Evolutionary conservation across 2,329 filamentous ascomycete species (phyloP).

Genomic region (Anthostomella pinea): DNA sequence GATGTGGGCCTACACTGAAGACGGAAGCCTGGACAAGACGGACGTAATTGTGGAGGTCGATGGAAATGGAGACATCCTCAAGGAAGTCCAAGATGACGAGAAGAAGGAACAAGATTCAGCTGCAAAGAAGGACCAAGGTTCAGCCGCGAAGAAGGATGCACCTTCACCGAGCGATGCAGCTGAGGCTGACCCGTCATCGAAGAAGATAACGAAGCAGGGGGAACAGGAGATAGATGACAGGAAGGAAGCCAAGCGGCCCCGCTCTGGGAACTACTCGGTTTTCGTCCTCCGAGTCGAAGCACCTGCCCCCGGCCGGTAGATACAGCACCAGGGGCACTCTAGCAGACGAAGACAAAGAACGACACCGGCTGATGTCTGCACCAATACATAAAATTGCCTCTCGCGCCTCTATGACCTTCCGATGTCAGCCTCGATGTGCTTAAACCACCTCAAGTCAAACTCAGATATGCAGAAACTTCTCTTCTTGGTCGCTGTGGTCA

Average conservation of each 20-base stretch:
- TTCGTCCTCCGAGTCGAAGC: conserved; percentile 32
- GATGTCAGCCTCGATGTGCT: too few species aligned
- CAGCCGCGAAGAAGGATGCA: conserved; percentile 5
- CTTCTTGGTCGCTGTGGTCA: too few species aligned
- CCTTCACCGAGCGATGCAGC: conserved; percentile 1
- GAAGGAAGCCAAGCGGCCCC: conserved; percentile 7
- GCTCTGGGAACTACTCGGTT: conserved; percentile 16
- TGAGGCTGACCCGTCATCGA: conserved; percentile 21
- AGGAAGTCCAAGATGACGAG: conserved; percentile 37
- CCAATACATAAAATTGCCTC: too few species aligned
- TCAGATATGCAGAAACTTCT: too few species aligned
- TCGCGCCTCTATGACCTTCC: too few species aligned
- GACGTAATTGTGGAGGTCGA: conserved; percentile 57
- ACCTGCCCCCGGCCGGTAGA: conserved; percentile 14
- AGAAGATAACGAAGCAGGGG: conserved; percentile 18
- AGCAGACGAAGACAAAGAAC: too few species aligned
- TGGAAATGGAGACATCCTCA: conserved; percentile 43
- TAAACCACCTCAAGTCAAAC: too few species aligned
- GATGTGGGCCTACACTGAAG: conserved; percentile 83
- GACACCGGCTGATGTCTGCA: neutral
- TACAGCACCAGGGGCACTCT: too few species aligned
- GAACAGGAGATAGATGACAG: conserved; percentile 6
- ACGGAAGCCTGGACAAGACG: conserved; percentile 53
- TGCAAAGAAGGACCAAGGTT: conserved; percentile 24
- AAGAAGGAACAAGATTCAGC: conserved; percentile 31